Percentiles rank a stretch among this genome's conserved stretches.
Conservation (phyloP, 768 basidiomycete species). For the Psilocybe subaeruginosa region DNA sequence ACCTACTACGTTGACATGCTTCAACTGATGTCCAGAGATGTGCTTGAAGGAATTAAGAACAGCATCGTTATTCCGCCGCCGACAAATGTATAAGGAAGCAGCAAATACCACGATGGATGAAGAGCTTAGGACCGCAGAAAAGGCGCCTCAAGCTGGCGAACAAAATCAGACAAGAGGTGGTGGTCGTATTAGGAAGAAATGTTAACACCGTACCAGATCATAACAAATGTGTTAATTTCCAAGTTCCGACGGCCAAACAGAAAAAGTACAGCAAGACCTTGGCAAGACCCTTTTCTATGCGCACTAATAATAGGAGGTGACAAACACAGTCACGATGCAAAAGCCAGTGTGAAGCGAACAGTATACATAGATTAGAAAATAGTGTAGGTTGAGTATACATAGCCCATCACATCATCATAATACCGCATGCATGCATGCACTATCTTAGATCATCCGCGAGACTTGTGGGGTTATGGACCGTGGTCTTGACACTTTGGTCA, state of each 20-base stretch:
- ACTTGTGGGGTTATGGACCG: not conserved
- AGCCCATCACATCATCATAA: not conserved
- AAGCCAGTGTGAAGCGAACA: not conserved
- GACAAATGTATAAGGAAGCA: not conserved
- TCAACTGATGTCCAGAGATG: not conserved
- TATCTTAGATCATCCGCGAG: slow-evolving; percentile 15
- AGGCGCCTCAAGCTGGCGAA: no score
- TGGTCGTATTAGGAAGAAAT: no score
- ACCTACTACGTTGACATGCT: not conserved
- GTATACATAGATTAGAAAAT: not conserved
- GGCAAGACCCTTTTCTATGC: no score
- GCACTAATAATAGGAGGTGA: no score
- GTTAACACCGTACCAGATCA: no score
- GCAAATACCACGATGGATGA: not conserved
- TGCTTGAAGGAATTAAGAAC: not conserved
- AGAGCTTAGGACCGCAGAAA: not conserved
- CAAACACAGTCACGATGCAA: not conserved
- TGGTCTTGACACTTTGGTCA: slow-evolving; percentile 4
- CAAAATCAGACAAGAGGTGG: no score
- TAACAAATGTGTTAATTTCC: no score
- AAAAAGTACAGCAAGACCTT: no score
- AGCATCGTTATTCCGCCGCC: not conserved
- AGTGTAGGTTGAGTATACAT: no score
- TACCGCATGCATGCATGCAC: not conserved
- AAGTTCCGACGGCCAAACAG: no score